Base-by-base conservation (phyloP, 2,329 filamentous ascomycete species). In the Paraphaeosphaeria sporulosa region DNA sequence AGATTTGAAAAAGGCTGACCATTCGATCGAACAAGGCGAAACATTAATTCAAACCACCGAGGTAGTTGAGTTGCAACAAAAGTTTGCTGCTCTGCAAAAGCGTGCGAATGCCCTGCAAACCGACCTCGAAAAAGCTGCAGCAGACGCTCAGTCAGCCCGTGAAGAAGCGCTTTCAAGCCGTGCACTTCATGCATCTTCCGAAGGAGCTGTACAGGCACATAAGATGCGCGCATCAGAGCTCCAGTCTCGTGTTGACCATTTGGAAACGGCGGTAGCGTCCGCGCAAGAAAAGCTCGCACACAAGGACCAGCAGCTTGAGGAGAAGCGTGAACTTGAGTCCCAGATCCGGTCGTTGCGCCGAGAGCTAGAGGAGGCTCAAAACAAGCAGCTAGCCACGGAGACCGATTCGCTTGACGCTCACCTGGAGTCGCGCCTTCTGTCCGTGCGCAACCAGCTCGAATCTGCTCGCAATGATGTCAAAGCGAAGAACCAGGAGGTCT, bases 251-350 rank as follows among this genome's bases (percentile, higher is more conserved):
- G 56, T 75, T 1, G 64, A 68, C 21, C 62, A 66, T 8, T 60
- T 71, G n/a, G 60, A 65, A n/a, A 69, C 68, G 15, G 66, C 71
- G 44, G 58, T 73, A 3, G 66, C 74, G 52, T 70, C 69, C 34
- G 71, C 69, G 0, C 66, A 71, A 38, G 63, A 69, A 12, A 64
- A 74, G 44, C 57, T 68, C 19, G 61, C 67, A 9, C 61, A 67
- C 10, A 75, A 72, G 55, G 64, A 73, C 19, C 64, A 70, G 54
- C 61, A 74, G 2, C 70, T 72, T 40, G 64, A 70, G 19, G 65
- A 66, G 1, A 69, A 70, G 51, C 55, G 69, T 9, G 65, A 67
- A 8, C 63, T 74, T 17, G 71, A 72, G 34, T 54, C 65, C 43
- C 67, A 62, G 8, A 34, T 75, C 13, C 63, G 67, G 34, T 21